Base-by-base conservation (phyloP, 2,329 filamentous ascomycete species). In the Neospermospora avenae region DNA sequence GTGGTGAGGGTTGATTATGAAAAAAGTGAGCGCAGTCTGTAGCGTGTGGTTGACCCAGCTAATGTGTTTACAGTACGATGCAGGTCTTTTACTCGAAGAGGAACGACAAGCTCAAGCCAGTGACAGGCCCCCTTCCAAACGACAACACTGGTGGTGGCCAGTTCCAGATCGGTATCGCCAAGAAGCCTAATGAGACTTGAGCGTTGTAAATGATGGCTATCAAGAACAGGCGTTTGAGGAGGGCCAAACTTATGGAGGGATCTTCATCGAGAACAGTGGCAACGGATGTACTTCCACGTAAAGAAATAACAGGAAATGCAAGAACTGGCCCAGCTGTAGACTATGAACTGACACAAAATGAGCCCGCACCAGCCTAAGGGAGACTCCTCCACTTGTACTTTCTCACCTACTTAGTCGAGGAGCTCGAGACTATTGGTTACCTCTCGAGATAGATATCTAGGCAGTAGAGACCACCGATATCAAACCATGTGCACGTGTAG, bases 131-230 rank as follows among this genome's bases (percentile, higher is more conserved):
- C 0, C 68, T 81, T 0, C 41, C 72, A 48, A 82, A 83, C 67
- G 77, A 84, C 65, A 76, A 84, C 59, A 77, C 77, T 55, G 83
- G 84, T 11, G 77, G 79, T 54, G 84, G 84, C 20, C 82, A 86
- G 70, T 85, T 79, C 72, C 84, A 87, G 69, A 79, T 86, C 55
- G 84, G 84, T 46, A 71, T 86, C 1, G 74, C 86, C 61, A 87
- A 86, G 77, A 86, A 85, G 77, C 78, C 80, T 8, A 68, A 61
- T 3, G 63, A 67, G 20, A 63, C 64, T 34, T 51, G 67, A 79
- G 82, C 65, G 76, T 82, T 42, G 76, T 76, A 41, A 77, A 76
- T 67, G 70, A 76, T 54, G 81, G 79, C 5, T 76, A 74, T 65
- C 81, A 84, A 70, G 74, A 76, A 63, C 65, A 73, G 8, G 75